Percentiles rank a stretch among this genome's conserved stretches.
Conservation (phyloP, 495 filamentous ascomycete species). For the Penicillium soppii region DNA sequence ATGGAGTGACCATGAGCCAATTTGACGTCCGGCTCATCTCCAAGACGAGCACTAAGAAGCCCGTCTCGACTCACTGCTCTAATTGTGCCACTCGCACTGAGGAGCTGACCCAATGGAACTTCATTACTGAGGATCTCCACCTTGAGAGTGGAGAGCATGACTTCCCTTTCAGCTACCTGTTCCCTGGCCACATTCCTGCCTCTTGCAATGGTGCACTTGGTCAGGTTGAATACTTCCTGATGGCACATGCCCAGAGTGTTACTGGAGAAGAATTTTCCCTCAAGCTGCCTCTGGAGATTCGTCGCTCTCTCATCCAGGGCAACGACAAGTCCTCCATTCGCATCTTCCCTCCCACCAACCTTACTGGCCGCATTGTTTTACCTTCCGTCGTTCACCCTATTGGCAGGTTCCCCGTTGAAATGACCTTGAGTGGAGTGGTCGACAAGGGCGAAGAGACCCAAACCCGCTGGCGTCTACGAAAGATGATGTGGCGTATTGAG, state of each 20-base stretch:
- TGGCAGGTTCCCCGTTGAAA: conserved; percentile 72
- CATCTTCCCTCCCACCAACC: conserved; percentile 93
- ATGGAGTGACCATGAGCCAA: conserved; percentile 59
- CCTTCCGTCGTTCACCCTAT: conserved; percentile 85
- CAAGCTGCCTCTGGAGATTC: conserved; percentile 63
- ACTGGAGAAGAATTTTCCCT: conserved; percentile 64
- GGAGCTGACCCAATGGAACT: conserved; percentile 74
- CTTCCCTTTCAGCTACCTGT: conserved; percentile 88
- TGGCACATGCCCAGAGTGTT: conserved; percentile 63
- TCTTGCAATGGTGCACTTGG: conserved; percentile 72
- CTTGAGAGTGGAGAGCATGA: conserved; percentile 67
- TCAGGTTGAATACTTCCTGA: conserved; percentile 74
- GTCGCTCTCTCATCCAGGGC: conserved; percentile 74
- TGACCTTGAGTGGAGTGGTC: conserved; percentile 78
- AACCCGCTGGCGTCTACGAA: conserved; percentile 82
- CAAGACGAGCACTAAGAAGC: conserved; percentile 70
- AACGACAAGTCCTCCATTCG: conserved; percentile 75
- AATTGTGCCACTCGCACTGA: conserved; percentile 69
- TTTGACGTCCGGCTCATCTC: conserved; percentile 69
- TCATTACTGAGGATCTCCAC: conserved; percentile 65
- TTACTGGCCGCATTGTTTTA: conserved; percentile 77
- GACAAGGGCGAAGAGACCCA: conserved; percentile 61
- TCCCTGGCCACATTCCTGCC: conserved; percentile 84
- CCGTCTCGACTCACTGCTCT: conserved; percentile 72
- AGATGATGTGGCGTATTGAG: conserved; percentile 90